These are phyloP conservation scores for Pseudocercospora fuligena DNA, from an alignment of 2,329 filamentous ascomycete species.

Conservation along the genomic window DNA sequence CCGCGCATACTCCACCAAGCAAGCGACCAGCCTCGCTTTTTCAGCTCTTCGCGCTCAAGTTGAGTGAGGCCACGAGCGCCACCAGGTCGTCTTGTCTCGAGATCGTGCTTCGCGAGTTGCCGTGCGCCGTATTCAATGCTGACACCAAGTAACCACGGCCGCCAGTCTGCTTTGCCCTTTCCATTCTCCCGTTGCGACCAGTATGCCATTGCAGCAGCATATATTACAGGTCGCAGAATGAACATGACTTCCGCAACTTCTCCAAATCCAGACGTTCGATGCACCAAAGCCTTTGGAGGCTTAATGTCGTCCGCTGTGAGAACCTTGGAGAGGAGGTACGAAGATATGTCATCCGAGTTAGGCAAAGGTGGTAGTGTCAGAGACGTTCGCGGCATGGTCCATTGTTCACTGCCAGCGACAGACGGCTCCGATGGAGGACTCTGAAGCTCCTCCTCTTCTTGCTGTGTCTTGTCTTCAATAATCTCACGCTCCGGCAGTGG, in stretches of 20 bases:
- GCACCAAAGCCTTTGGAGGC: conserved; percentile 83
- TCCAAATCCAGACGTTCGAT: conserved; percentile 72
- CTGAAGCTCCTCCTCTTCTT: conserved; percentile 48
- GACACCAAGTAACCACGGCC: conserved; percentile 87
- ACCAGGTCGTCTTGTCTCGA: conserved; percentile 66
- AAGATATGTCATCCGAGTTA: conserved; percentile 78
- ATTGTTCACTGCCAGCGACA: conserved; percentile 56
- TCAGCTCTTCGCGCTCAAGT: conserved; percentile 87
- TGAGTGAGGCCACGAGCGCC: conserved; percentile 78
- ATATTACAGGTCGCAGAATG: conserved; percentile 85
- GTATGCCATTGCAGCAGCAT: conserved; percentile 79
- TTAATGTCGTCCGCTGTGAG: conserved; percentile 97
- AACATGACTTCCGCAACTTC: conserved; percentile 89
- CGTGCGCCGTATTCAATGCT: conserved; percentile 84
- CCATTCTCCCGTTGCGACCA: conserved; percentile 61
- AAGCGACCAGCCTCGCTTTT: conserved; percentile 84
- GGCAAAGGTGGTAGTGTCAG: conserved; percentile 83
- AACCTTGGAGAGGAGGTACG: conserved; percentile 86
- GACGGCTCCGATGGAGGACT: conserved; percentile 48
- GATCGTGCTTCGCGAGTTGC: conserved; percentile 75
- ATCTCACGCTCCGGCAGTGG: conserved; percentile 84
- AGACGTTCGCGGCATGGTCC: conserved; percentile 94
- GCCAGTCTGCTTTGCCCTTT: conserved; percentile 80
- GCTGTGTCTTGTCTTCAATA: conserved; percentile 53
- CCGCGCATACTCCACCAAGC: conserved; percentile 96